Base-by-base conservation (phyloP, 495 filamentous ascomycete genomes). In the Neurospora tetraspora region DNA sequence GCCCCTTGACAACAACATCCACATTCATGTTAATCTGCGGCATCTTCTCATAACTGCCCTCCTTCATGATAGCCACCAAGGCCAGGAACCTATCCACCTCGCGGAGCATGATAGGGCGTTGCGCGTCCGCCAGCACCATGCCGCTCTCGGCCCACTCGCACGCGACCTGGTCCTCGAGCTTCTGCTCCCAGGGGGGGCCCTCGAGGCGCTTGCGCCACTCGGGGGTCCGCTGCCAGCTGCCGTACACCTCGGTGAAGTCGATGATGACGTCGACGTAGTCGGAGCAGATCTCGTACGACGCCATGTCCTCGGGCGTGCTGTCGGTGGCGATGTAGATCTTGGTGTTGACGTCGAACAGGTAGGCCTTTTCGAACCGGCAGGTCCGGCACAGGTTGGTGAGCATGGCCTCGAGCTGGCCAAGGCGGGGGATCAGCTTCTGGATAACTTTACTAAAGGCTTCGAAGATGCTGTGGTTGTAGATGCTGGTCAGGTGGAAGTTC, bases 251-350 rank as follows among this genome's bases (percentile, higher is more conserved):
- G 16, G 92, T 94, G 39, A 98, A 89, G 80, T 99, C 96, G 69
- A 98, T 94, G 72, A 99, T 95, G 61, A 97, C 93, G 80, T 99
- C 95, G 72, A 99, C 97, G 78, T 94, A 99, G 78, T 98, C 96
- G 36, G 92, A 96, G 80, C 96, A 98, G 76, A 98, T 96, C 83
- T 98, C 96, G 80, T 99, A 99, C 79, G 91, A 92, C 23, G 90
- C 89, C 86, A 97, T 93, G 76, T 97, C 94, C 40, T 95, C 93
- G 6, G 96, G 96, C 27, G 91, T 91, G 14, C 92, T 94, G 79
- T 99, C 96, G 11, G 94, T 97, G 5, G 96, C 96, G 72, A 99
- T 96, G 81, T 98, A 99, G 72, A 99, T 97, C 83, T 99, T 99
- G 82, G 92, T 97, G 70, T 96, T 85, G 14, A 97, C 93, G 79